phyloP scores from a whole-genome alignment of 108 stramenopile species.

The Craspedostauros australis region DNA sequence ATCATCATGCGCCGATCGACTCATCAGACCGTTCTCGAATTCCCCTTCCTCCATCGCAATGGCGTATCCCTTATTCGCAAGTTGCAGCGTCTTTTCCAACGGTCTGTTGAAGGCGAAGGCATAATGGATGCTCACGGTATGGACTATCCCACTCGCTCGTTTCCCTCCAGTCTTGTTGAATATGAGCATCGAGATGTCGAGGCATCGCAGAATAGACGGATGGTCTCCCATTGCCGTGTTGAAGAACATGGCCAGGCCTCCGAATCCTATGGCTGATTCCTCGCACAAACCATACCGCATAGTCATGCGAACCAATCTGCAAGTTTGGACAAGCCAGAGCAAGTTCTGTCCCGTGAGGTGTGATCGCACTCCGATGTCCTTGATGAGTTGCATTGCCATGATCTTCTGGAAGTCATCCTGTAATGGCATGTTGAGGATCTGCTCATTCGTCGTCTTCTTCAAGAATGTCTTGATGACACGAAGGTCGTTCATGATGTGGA shows the following conservation, averaged over 20 bases:
- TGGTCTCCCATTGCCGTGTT: no score
- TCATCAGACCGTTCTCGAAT: slow-evolving; percentile 19
- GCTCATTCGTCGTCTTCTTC: slow-evolving; percentile 7
- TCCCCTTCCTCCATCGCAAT: slow-evolving; percentile 25
- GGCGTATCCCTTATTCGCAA: background rate
- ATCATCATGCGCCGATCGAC: background rate
- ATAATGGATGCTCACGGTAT: no score
- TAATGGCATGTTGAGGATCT: slow-evolving; percentile 14
- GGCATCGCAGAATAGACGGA: no score
- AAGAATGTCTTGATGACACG: slow-evolving; percentile 1
- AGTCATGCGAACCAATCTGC: slow-evolving; percentile 12
- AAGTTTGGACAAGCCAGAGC: slow-evolving; percentile 9
- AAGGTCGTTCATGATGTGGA: slow-evolving; percentile 15
- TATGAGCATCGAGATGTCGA: no score
- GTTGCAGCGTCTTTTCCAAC: no score
- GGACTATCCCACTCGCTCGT: no score
- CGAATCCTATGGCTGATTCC: slow-evolving; percentile 15
- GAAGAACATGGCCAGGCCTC: slow-evolving; percentile 12
- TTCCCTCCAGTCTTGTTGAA: no score
- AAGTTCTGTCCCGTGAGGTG: slow-evolving; percentile 2
- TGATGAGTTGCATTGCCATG: slow-evolving; percentile 14
- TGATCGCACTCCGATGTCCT: slow-evolving; percentile 9
- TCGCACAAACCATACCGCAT: slow-evolving; percentile 19
- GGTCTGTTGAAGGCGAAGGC: no score
- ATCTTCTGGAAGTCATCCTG: slow-evolving; percentile 5